Evolutionary conservation across 805 yeast genomes (phyloP).

Genomic region (Ogataea methanolica): DNA sequence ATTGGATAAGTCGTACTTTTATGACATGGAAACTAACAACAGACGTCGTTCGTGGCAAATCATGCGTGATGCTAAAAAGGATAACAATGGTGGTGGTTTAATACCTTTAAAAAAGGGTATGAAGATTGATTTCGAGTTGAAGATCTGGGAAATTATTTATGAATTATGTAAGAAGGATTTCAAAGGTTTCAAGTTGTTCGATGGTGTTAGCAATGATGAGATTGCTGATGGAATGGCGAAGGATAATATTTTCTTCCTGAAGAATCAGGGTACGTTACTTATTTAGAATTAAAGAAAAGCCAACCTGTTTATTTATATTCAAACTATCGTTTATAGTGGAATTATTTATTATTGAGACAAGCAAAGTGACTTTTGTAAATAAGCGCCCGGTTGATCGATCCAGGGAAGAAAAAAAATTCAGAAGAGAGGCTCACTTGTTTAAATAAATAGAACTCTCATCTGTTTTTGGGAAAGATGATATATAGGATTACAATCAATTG

Average conservation of each 20-base stretch:
- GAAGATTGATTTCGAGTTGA: constrained; percentile 24
- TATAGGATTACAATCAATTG: no score
- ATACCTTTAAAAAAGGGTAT: constrained; percentile 13
- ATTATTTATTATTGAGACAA: neutral
- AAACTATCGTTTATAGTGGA: neutral
- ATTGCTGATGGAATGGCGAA: constrained; percentile 17
- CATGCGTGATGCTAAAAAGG: constrained; percentile 27
- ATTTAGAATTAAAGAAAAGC: constrained; percentile 1
- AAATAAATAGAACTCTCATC: no score
- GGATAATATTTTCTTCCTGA: constrained; percentile 14
- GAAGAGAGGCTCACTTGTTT: no score
- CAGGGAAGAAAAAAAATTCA: no score
- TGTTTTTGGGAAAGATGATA: no score
- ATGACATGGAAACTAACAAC: constrained; percentile 12
- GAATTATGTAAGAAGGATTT: constrained; percentile 22
- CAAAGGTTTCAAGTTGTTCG: constrained; percentile 23
- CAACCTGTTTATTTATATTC: neutral
- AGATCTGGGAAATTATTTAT: constrained; percentile 22
- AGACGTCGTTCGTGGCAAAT: constrained; percentile 24
- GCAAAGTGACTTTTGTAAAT: no score
- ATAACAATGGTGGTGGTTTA: constrained; percentile 19
- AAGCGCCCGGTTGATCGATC: neutral
- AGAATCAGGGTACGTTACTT: constrained; percentile 12
- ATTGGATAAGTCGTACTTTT: constrained; percentile 15
- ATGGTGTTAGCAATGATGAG: constrained; percentile 22